Base-by-base conservation (phyloP, 2,329 filamentous ascomycete species). In the Chaetomium sp. region DNA sequence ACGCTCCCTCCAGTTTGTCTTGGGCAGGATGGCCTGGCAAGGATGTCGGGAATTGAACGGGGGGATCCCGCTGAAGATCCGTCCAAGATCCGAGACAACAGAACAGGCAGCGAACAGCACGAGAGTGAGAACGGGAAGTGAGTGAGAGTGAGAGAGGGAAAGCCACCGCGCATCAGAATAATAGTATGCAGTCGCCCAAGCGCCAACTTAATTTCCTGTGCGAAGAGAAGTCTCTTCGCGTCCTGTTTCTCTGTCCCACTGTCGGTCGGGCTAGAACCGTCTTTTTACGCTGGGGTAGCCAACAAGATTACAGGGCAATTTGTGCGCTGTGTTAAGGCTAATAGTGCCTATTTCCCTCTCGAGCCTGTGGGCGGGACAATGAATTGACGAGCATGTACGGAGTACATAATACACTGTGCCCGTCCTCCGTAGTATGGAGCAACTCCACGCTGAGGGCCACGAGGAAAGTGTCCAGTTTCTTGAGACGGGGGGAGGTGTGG, bases 301-400 rank as follows among this genome's bases (percentile, higher is more conserved):
- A 46, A 27, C 19, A 27, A 27, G 19, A 27, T 52, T 40, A 48
- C 45, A 54, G 36, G 53, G 53, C 52, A 53, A 56, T 56, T 56
- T 54, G 56, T 53, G 52, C 56, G 52, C 56, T 58, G 55, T 42
- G n/a, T 61, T 61, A 46, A 62, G 58, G 51, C 60, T 59, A 61
- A 61, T 59, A 58, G 41, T 44, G 32, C 52, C 57, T 27, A 27
- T 27, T 27, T 27, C 19, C 19, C 19, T 27, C 19, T 27, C 19
- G 19, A 27, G 19, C 19, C 19, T 27, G 19, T 27, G 19, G 19
- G 56, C 61, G 59, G 59, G 59, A 57, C 57, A 52, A 52, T 58
- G 54, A 57, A 60, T 58, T 58, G 59, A 55, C 46, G 12, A 27
- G 42, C 37, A 44, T 55, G 49, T n/a, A 19, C 46, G 48, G 36